A percentile compares a stretch with the other conserved stretches of the same genome.
Evolutionary conservation across 208 protist species (phyloP).

Genomic region (Trypanosoma cruzi): DNA sequence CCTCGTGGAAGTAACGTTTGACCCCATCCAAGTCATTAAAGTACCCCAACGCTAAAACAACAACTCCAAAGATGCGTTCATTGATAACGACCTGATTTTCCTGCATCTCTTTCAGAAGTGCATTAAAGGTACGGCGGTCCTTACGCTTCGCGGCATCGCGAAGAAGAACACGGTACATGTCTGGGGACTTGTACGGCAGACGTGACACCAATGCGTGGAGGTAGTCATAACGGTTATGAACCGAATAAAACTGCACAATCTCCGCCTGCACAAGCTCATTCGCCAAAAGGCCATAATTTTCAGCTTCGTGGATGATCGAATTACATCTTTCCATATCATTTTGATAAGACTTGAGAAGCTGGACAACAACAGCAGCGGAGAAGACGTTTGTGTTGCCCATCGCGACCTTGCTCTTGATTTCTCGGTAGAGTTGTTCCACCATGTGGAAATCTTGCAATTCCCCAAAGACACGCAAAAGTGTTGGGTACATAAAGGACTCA

Average conservation of each 20-base stretch:
- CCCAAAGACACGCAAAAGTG: slow-evolving; percentile 82
- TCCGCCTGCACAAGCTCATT: slow-evolving; percentile 82
- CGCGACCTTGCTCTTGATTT: slow-evolving; percentile 56
- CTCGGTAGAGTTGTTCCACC: slow-evolving; percentile 79
- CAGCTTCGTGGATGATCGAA: slow-evolving; percentile 63
- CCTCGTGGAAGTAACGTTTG: slow-evolving; percentile 62
- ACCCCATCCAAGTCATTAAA: slow-evolving; percentile 76
- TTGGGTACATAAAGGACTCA: slow-evolving; percentile 86
- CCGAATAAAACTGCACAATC: slow-evolving; percentile 67
- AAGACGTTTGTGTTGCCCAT: slow-evolving; percentile 42
- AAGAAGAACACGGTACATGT: slow-evolving; percentile 81
- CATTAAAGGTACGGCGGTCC: slow-evolving; percentile 55
- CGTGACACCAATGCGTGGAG: slow-evolving; percentile 61
- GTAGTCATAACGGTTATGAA: slow-evolving; percentile 50
- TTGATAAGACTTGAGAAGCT: slow-evolving; percentile 70
- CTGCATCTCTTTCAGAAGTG: slow-evolving; percentile 54
- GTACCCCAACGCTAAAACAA: slow-evolving; percentile 63
- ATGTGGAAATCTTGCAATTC: slow-evolving; percentile 59
- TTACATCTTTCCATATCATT: slow-evolving; percentile 49
- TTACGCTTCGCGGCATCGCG: slow-evolving; percentile 64
- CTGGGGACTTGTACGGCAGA: slow-evolving; percentile 60
- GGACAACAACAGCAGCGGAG: slow-evolving; percentile 50
- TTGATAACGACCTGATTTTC: slow-evolving; percentile 47
- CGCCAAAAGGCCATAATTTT: slow-evolving; percentile 63
- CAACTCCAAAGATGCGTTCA: slow-evolving; percentile 77